Evolutionary conservation across 352 stramenopile genomes (phyloP).

Genomic region (Phytophthora megakarya): DNA sequence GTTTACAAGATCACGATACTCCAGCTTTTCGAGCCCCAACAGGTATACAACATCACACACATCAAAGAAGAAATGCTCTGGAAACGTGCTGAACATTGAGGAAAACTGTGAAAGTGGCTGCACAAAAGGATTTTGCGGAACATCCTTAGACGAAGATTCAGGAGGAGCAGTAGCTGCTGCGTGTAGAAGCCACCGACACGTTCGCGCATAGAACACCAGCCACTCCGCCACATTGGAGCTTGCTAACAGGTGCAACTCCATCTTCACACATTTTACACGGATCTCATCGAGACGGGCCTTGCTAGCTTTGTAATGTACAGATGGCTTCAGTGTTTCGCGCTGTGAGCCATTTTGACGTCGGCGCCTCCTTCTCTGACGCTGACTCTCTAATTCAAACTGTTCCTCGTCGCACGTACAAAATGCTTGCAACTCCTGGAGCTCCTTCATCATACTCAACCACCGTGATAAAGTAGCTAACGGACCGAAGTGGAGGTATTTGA

Average conservation of each 20-base stretch:
- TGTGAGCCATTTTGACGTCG: slow-evolving; percentile 18
- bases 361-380: slow-evolving; percentile 22
- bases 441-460: slow-evolving; percentile 55
- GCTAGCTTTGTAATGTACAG: slow-evolving; percentile 63
- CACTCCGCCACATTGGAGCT: slow-evolving; percentile 56
- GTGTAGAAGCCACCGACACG: slow-evolving; percentile 65
- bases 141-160: background rate
- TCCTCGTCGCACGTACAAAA: slow-evolving; percentile 74
- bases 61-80: slow-evolving; percentile 80
- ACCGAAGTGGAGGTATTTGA: slow-evolving; percentile 70
- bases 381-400: slow-evolving; percentile 42
- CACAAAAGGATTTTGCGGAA: slow-evolving; percentile 46
- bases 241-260: slow-evolving; percentile 65
- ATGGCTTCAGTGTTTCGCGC: slow-evolving; percentile 45
- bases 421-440: slow-evolving; percentile 63
- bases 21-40: slow-evolving; percentile 50
- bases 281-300: slow-evolving; percentile 62
- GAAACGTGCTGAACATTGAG: slow-evolving; percentile 55
- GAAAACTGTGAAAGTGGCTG: slow-evolving; percentile 53
- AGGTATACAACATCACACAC: slow-evolving; percentile 66
- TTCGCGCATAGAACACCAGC: slow-evolving; percentile 59
- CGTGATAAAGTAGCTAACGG: slow-evolving; percentile 62
- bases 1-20: slow-evolving; percentile 36
- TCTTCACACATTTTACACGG: slow-evolving; percentile 47
- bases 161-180: slow-evolving; percentile 15